Base-by-base conservation (phyloP, 1,139 yeast genomes). In the Chernovozyma aurita region DNA sequence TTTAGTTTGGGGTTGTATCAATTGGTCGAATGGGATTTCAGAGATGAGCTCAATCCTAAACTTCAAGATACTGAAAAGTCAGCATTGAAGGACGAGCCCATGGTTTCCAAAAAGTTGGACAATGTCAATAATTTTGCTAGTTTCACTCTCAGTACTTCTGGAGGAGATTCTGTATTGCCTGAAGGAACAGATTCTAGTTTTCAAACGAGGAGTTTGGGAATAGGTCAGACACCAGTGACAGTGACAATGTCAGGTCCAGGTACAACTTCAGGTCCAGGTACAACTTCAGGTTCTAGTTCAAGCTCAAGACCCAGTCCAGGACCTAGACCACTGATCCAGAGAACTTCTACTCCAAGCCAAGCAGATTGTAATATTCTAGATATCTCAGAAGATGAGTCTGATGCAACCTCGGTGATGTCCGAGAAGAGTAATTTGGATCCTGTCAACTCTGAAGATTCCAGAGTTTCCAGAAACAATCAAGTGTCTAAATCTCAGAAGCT, bases 1-100 rank as follows among this genome's bases (percentile, higher is more conserved):
- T 90, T 88, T 60, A 83, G 85, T 46, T 57, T 83, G 30, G 96
- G 96, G 2, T 75, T 88, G 3, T 82, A 78, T 55, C 67, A 78
- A 41, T 58, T 87, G 39, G 70, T 87, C n/a, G 83, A 78, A 36
- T 62, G 76, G 59, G 96, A 88, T 55, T 84, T 86, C 50, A 61
- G 70, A 33, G 70, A 55, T 15, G 63, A 59, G 20, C 42, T 55
- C 6, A 43, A 39, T 25, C 37, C 42, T 2, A 32, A 33, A 11
- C 13, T 13, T 18, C 39, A 32, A 4, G 45, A 40, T 14, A 41
- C 49, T 20, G 33, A 22, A 15, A 20, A 20, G 6, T 9, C 8
- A 20, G 22, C 6, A 7, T 7, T 20, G 9, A 9, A 9, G 8
- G 22, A 20, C 6, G n/a, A n/a, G n/a, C n/a, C n/a, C n/a, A n/a